Percentiles rank a stretch among this genome's conserved stretches.
Conservation (phyloP, 2,329 filamentous ascomycete genomes). For the Sclerotinia sclerotiorum region DNA sequence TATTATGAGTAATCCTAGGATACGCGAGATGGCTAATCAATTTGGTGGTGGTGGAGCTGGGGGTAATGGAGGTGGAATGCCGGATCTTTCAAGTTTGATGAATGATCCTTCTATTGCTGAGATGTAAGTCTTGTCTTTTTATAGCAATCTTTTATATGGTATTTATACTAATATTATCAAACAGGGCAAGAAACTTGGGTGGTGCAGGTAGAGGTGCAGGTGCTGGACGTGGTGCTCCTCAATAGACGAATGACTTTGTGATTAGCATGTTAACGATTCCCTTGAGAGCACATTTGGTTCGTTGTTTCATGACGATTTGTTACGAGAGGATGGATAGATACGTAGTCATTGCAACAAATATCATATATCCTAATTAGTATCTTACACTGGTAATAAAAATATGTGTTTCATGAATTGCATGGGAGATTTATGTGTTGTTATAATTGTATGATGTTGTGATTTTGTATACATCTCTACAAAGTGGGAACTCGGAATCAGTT, state of each 20-base stretch:
- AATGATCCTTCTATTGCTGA: conserved; percentile 88
- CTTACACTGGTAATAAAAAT: neutral
- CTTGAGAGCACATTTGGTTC: neutral
- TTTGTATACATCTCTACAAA: no score
- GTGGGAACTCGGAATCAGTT: no score
- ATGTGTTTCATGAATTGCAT: neutral
- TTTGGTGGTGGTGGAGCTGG: conserved; percentile 65
- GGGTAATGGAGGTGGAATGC: conserved; percentile 68
- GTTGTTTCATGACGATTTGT: neutral
- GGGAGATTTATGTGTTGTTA: neutral
- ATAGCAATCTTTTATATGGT: neutral
- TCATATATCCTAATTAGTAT: neutral
- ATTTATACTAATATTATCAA: conserved; percentile 5
- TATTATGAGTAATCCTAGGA: conserved; percentile 88
- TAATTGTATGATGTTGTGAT: no score
- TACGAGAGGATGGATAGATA: neutral
- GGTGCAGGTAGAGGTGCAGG: conserved; percentile 21
- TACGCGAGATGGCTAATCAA: conserved; percentile 82
- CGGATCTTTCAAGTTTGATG: conserved; percentile 83
- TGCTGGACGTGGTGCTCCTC: conserved; percentile 19
- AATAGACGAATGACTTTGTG: conserved; percentile 2
- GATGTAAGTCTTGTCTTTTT: conserved; percentile 65
- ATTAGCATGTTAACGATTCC: conserved; percentile 8
- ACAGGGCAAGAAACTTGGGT: conserved; percentile 22
- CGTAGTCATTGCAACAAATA: neutral